Evolutionary conservation across 108 stramenopile species (phyloP).

Genomic region (Cyclostephanos invisitatus): DNA sequence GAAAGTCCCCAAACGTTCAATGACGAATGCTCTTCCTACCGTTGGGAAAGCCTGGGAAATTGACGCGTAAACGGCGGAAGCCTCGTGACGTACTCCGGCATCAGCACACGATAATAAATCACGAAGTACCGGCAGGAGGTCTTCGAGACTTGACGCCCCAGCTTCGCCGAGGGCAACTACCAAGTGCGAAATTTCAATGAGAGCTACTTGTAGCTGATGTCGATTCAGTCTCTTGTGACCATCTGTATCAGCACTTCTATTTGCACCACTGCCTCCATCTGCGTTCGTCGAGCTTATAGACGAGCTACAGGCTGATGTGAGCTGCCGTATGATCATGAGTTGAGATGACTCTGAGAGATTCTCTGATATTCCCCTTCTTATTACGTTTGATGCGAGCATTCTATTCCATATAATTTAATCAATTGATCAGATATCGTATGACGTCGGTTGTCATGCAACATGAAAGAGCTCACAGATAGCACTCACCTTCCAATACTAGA

Average conservation of each 20-base stretch:
- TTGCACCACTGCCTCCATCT: slow-evolving; percentile 27
- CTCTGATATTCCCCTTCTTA: slow-evolving; percentile 75
- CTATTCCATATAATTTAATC: slow-evolving; percentile 1
- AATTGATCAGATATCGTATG: background rate
- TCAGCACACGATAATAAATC: slow-evolving; percentile 66
- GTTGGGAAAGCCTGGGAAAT: slow-evolving; percentile 66
- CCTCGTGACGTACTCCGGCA: slow-evolving; percentile 84
- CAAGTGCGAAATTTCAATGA: slow-evolving; percentile 83
- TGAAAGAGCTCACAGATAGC: slow-evolving; percentile 3
- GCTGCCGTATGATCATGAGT: slow-evolving; percentile 62
- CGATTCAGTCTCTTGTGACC: slow-evolving; percentile 47
- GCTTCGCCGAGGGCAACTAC: slow-evolving; percentile 74
- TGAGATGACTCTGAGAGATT: slow-evolving; percentile 73
- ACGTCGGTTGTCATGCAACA: background rate
- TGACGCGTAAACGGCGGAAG: slow-evolving; percentile 67
- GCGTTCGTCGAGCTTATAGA: slow-evolving; percentile 16
- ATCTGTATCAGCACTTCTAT: slow-evolving; percentile 25
- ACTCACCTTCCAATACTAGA: slow-evolving; percentile 58
- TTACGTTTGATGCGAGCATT: slow-evolving; percentile 54
- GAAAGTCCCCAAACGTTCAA: slow-evolving; percentile 45
- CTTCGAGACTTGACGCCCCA: slow-evolving; percentile 64
- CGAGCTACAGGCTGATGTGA: slow-evolving; percentile 47
- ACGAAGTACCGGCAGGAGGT: slow-evolving; percentile 56
- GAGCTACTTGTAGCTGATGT: slow-evolving; percentile 76
- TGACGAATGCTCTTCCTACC: slow-evolving; percentile 57